Conservation (phyloP, 371 early-diverging fungal genomes). For the Mucor saturninus region DNA sequence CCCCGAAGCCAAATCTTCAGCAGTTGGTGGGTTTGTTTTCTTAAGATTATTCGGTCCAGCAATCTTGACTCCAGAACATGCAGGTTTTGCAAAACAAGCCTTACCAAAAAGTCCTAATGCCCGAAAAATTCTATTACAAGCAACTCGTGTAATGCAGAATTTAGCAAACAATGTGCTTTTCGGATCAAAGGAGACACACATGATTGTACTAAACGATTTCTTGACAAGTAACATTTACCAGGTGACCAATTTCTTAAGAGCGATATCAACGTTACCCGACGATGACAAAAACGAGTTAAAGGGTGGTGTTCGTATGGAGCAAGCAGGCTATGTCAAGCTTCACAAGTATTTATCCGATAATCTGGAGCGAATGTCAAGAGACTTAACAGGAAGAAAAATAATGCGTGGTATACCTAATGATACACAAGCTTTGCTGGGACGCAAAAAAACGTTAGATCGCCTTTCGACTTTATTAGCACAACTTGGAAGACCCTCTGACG, state of each 20-base stretch:
- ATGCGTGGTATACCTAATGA: constrained; percentile 12
- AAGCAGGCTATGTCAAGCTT: constrained; percentile 59
- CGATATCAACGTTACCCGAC: constrained; percentile 47
- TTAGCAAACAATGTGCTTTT: constrained; percentile 93
- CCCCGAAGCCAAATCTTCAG: constrained; percentile 82
- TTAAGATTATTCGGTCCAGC: constrained; percentile 93
- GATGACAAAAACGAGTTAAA: not conserved
- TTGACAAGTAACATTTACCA: constrained; percentile 73
- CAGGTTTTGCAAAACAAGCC: constrained; percentile 50
- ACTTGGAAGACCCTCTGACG: constrained; percentile 73
- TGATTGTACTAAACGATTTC: constrained; percentile 87
- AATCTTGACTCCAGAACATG: constrained; percentile 83
- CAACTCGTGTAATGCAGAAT: constrained; percentile 94
- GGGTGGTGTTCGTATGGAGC: constrained; percentile 46
- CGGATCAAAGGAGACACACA: constrained; percentile 89
- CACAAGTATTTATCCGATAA: constrained; percentile 74
- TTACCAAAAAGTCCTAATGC: constrained; percentile 45
- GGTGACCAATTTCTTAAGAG: constrained; percentile 62
- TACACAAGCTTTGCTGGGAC: constrained; percentile 35
- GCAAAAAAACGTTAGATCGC: constrained; percentile 69
- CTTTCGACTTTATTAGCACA: constrained; percentile 83
- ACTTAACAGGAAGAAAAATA: constrained; percentile 51
- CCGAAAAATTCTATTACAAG: constrained; percentile 83
- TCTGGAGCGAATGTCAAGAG: constrained; percentile 71
- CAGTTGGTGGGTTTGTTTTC: constrained; percentile 95